Evolutionary conservation across 2,329 filamentous ascomycete species (phyloP), one percentile per base, ranked within the genome.

Genomic region (Lasiodiplodia sp.): DNA sequence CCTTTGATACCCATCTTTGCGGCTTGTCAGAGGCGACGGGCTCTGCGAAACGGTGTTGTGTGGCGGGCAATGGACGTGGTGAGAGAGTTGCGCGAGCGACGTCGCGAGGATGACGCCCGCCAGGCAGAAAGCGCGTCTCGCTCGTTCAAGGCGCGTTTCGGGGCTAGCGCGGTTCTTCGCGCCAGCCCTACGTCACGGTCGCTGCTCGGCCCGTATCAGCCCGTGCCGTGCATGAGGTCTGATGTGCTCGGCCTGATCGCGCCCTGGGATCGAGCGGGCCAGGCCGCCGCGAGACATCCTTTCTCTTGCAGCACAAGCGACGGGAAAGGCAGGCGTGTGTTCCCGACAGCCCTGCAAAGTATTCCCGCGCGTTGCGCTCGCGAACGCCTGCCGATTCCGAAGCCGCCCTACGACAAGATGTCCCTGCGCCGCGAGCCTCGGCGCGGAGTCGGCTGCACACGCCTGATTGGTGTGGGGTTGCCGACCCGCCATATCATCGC

Each of bases 1-100:
- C 81, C 73, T 49, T 80, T 80, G 70, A 80, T 80, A 73, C 78
- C 78, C 78, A 80, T 80, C 7, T 67, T 70, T 44, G 57, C 58
- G 57, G 25, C 55, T 34, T 55, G 31, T 12, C 25, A 28, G 25
- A 10, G 14, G 57, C n/a, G 25, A 44, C 23, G 47, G 25, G 49
- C 49, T 37, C n/a, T 49, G 49, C 51, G 23, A 18, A 37, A 28
- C 37, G 37, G 51, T 23, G 63, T 49, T 49, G 63, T 44, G 55
- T n/a, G 37, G 56, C 34, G 66, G 10, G 49, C 56, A 52, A 65
- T 52, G 28, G 67, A 60, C n/a, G 67, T 37, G 47, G 60, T 49
- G 28, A 65, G 38, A 44, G 14, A 49, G 67, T 56, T 21, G 56
- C 44, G 57, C 49, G 66, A 56, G 65, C 38, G 53, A 51, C 18